Evolutionary conservation across 2,329 filamentous ascomycete species (phyloP).

Genomic region (Aspergillus pseudoterreus): DNA sequence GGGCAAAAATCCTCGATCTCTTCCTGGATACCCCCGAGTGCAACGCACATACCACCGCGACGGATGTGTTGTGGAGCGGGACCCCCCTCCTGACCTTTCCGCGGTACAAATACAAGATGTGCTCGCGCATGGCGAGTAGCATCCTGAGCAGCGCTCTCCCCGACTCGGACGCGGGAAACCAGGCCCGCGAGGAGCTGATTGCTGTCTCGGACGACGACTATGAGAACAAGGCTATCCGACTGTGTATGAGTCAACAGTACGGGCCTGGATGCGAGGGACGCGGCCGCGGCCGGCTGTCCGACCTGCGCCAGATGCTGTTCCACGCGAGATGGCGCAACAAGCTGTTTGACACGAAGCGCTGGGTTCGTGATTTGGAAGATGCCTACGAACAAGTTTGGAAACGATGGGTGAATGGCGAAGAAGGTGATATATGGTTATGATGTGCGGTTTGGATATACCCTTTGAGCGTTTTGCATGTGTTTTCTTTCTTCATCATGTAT

Average conservation of each 20-base stretch:
- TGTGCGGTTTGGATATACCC: slow-evolving; percentile 33
- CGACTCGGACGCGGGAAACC: slow-evolving; percentile 61
- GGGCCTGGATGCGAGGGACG: slow-evolving; percentile 31
- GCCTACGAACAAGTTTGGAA: slow-evolving; percentile 88
- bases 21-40: slow-evolving; percentile 98
- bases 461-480: slow-evolving; percentile 26
- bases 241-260: slow-evolving; percentile 65
- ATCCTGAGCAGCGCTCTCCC: slow-evolving; percentile 89
- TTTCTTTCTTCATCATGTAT: slow-evolving; percentile 1
- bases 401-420: slow-evolving; percentile 78
- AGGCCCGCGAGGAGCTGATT: slow-evolving; percentile 71
- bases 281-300: slow-evolving; percentile 64
- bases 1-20: slow-evolving; percentile 86
- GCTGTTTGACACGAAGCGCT: slow-evolving; percentile 85
- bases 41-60: slow-evolving; percentile 96
- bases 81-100: slow-evolving; percentile 88
- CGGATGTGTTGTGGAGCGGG: slow-evolving; percentile 93
- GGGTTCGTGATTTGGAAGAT: slow-evolving; percentile 84
- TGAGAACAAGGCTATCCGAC: slow-evolving; percentile 68
- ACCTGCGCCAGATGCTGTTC: slow-evolving; percentile 78
- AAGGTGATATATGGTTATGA: slow-evolving; percentile 87
- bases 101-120: slow-evolving; percentile 97
- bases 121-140: slow-evolving; percentile 93
- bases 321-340: slow-evolving; percentile 79
- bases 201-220: slow-evolving; percentile 77